These are phyloP conservation scores for Phytophthora crassamura DNA, from an alignment of 352 stramenopile genomes.

Conservation along the genomic window DNA sequence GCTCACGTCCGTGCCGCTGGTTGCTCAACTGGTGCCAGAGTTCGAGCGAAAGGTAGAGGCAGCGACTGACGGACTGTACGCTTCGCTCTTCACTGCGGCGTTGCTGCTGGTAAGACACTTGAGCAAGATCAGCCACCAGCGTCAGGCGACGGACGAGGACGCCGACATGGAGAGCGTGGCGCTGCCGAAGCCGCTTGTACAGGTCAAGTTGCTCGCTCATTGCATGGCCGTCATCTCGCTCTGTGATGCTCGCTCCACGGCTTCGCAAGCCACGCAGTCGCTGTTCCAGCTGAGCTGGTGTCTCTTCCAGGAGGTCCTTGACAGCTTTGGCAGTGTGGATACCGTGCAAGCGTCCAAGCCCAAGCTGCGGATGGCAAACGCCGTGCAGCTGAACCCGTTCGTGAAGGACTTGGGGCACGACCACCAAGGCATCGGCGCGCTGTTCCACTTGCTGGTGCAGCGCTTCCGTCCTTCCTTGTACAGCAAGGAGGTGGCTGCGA, in stretches of 20 bases:
- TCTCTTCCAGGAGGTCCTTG: slow-evolving; percentile 62
- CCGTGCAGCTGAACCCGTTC: slow-evolving; percentile 51
- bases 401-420: slow-evolving; percentile 59
- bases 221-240: slow-evolving; percentile 57
- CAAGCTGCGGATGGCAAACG: slow-evolving; percentile 46
- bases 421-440: slow-evolving; percentile 49
- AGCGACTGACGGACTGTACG: slow-evolving; percentile 42
- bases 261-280: slow-evolving; percentile 18
- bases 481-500: slow-evolving; percentile 25
- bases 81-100: slow-evolving; percentile 55
- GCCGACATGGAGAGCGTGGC: slow-evolving; percentile 25
- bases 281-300: slow-evolving; percentile 77
- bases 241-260: slow-evolving; percentile 37
- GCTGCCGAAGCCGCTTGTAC: slow-evolving; percentile 29
- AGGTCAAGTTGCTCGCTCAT: slow-evolving; percentile 66
- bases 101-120: slow-evolving; percentile 65
- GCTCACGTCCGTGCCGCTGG: slow-evolving; percentile 28
- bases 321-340: slow-evolving; percentile 43
- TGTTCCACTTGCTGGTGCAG: slow-evolving; percentile 62
- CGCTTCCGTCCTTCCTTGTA: slow-evolving; percentile 47
- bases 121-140: slow-evolving; percentile 24
- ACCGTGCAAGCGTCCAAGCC: slow-evolving; percentile 15
- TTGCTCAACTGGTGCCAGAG: slow-evolving; percentile 37
- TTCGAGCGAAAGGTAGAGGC: slow-evolving; percentile 39
- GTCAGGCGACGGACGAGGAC: slow-evolving; percentile 6